Conservation (phyloP, 2,329 filamentous ascomycete genomes). For the Claviceps citrina region DNA sequence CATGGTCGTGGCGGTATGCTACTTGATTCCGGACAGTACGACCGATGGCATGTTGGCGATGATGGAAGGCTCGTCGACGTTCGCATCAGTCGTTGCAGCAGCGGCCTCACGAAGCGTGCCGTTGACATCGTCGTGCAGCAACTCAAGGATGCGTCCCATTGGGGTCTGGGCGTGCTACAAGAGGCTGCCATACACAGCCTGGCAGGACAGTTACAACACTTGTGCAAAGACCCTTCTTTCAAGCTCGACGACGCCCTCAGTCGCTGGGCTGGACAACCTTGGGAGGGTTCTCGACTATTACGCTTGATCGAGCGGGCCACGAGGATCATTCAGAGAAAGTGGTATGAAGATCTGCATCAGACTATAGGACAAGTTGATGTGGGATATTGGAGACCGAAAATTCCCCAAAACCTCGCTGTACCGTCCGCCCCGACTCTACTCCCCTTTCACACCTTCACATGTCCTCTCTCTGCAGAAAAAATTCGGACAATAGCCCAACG, state of each 20-base stretch:
- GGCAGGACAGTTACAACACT: constrained; percentile 27
- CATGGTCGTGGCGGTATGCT: constrained; percentile 72
- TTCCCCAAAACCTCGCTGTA: constrained; percentile 58
- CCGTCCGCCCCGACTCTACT: constrained; percentile 86
- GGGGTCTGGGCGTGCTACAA: constrained; percentile 62
- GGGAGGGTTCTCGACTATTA: constrained; percentile 78
- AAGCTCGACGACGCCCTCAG: constrained; percentile 27
- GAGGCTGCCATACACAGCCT: constrained; percentile 37
- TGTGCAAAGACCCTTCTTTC: constrained; percentile 21
- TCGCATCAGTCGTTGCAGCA: constrained; percentile 40
- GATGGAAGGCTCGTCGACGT: constrained; percentile 70
- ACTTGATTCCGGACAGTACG: constrained; percentile 55
- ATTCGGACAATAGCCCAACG: constrained; percentile 89
- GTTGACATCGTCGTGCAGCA: constrained; percentile 83
- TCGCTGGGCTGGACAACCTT: constrained; percentile 57
- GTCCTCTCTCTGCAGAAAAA: constrained; percentile 77
- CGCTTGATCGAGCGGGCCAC: constrained; percentile 72
- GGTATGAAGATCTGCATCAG: constrained; percentile 74
- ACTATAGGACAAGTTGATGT: constrained; percentile 35
- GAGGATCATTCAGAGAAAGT: constrained; percentile 62
- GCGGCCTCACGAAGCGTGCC: constrained; percentile 79
- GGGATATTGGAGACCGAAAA: constrained; percentile 55
- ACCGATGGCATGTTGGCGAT: constrained; percentile 88
- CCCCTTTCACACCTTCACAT: constrained; percentile 96
- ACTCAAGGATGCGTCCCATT: constrained; percentile 67